Percentiles rank a stretch among this genome's conserved stretches.
These are phyloP conservation scores for Calonectria honghensis DNA, from an alignment of 2,329 filamentous ascomycete species.

Conservation along the genomic window DNA sequence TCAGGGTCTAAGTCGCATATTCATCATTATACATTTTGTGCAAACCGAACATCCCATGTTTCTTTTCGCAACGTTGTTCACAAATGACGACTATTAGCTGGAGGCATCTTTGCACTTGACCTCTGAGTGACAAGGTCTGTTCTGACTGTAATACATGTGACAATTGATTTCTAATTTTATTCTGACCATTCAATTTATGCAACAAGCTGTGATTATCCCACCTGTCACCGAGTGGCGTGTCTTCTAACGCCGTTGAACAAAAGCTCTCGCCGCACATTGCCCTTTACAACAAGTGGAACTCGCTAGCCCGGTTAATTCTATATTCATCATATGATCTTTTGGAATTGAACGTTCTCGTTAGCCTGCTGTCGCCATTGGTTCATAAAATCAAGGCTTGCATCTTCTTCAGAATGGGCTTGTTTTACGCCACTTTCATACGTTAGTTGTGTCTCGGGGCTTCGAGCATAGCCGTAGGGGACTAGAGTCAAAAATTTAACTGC, in stretches of 20 bases:
- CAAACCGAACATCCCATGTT: neutral
- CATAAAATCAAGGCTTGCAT: neutral
- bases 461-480: neutral
- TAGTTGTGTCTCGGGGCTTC: neutral
- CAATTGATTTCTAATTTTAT: neutral
- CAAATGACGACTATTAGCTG: neutral
- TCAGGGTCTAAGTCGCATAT: neutral
- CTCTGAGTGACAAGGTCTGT: neutral
- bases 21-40: neutral
- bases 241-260: neutral
- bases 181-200: neutral
- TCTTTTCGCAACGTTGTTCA: neutral
- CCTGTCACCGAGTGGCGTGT: neutral
- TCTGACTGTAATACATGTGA: neutral
- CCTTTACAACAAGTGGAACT: neutral
- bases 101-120: neutral
- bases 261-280: neutral
- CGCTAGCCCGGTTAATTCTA: neutral
- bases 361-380: neutral
- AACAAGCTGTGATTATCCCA: neutral
- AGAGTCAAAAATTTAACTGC: neutral
- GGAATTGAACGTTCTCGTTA: neutral
- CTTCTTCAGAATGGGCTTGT: neutral
- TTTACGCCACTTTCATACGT: neutral
- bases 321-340: neutral